Evolutionary conservation across 2,329 filamentous ascomycete species (phyloP).

Genomic region (Ciborinia camelliae): DNA sequence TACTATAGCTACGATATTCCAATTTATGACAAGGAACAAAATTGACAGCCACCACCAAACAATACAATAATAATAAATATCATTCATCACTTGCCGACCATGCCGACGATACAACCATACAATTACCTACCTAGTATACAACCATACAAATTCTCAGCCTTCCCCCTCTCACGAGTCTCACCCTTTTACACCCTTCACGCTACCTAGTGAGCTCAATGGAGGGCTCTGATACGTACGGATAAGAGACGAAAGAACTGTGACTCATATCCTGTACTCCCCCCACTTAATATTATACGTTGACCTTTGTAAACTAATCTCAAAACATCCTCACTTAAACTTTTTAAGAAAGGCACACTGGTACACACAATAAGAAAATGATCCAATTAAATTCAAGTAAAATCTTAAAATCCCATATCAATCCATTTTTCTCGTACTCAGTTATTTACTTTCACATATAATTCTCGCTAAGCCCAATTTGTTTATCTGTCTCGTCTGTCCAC

Average conservation of each 20-base stretch:
- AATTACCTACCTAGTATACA: no score
- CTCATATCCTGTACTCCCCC: not conserved
- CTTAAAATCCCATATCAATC: not conserved
- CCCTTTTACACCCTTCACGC: not conserved
- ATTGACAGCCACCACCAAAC: not conserved
- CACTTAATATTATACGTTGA: no score
- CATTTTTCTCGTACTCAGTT: not conserved
- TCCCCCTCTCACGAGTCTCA: no score
- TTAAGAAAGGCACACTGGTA: not conserved
- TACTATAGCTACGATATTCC: no score
- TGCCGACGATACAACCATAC: no score
- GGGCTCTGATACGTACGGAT: not conserved
- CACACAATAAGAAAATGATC: not conserved
- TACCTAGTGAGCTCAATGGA: not conserved
- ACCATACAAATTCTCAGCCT: not conserved
- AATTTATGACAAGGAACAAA: no score
- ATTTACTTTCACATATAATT: not conserved
- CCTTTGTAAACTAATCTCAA: not conserved
- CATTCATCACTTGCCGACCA: no score
- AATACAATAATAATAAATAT: no score
- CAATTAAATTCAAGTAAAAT: not conserved
- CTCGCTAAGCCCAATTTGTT: no score
- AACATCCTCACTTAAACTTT: not conserved
- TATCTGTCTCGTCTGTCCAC: no score
- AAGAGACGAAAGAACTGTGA: not conserved